Evolutionary conservation across 1,284 basidiomycete genomes (phyloP).

Genomic region (Cystobasidiaceae sp.): DNA sequence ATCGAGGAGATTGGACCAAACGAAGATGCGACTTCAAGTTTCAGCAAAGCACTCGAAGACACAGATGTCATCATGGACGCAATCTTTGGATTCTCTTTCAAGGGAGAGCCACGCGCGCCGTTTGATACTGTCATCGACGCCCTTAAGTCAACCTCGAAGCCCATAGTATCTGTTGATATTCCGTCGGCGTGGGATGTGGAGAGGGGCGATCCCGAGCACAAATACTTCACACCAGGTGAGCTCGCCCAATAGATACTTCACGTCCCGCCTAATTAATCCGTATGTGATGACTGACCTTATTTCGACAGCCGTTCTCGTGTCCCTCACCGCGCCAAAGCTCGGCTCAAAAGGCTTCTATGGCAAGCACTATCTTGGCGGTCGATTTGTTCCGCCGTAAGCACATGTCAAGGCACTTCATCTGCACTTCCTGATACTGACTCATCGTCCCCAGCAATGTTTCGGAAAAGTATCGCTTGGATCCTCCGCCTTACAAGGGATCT

Average conservation of each 20-base stretch:
- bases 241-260: not conserved
- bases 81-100: slow-evolving; percentile 97
- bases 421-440: not conserved
- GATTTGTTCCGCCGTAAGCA: slow-evolving; percentile 78
- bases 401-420: not conserved
- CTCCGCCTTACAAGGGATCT: slow-evolving; percentile 37
- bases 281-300: slow-evolving; percentile 50
- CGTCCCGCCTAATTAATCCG: slow-evolving; percentile 12
- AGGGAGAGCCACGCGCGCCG: slow-evolving; percentile 66
- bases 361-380: slow-evolving; percentile 83
- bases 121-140: slow-evolving; percentile 71
- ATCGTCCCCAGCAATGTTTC: slow-evolving; percentile 56
- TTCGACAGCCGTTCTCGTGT: slow-evolving; percentile 73
- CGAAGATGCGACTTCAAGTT: slow-evolving; percentile 51
- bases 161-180: slow-evolving; percentile 80
- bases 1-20: slow-evolving; percentile 53
- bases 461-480: slow-evolving; percentile 60
- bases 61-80: slow-evolving; percentile 88
- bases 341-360: slow-evolving; percentile 72
- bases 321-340: slow-evolving; percentile 88
- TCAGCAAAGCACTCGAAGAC: slow-evolving; percentile 54
- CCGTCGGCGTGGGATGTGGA: slow-evolving; percentile 96
- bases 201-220: slow-evolving; percentile 54
- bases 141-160: slow-evolving; percentile 58
- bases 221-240: slow-evolving; percentile 37